These are phyloP conservation scores for Sisymbrium altissimum DNA, from an alignment of 345 rosid species.

Conservation along the genomic window DNA sequence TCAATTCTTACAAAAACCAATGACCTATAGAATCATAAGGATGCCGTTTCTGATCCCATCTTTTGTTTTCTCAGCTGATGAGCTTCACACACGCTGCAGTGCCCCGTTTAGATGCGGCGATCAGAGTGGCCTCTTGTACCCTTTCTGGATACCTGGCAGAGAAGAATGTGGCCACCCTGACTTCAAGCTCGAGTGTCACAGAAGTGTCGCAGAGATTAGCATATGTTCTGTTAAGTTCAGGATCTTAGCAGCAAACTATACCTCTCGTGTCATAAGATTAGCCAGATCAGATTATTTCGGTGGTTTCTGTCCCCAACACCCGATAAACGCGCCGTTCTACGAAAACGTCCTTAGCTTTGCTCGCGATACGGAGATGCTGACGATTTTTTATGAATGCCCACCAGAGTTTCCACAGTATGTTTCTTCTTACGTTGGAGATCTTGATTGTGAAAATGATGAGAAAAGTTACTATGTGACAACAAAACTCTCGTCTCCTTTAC, in stretches of 20 bases:
- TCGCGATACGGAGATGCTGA: background rate
- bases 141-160: conserved; percentile 28
- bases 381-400: conserved; percentile 31
- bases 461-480: conserved; percentile 7
- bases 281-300: background rate
- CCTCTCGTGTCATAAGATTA: background rate
- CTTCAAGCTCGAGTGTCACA: conserved; percentile 27
- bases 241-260: background rate
- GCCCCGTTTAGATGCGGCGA: background rate
- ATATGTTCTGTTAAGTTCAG: background rate
- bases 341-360: background rate
- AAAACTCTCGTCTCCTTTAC: background rate
- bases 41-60: conserved; percentile 5
- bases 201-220: background rate
- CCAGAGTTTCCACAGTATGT: rapidly evolving
- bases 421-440: background rate
- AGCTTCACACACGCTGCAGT: conserved; percentile 11
- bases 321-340: background rate
- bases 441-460: background rate
- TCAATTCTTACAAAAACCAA: background rate
- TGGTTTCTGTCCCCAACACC: conserved; percentile 17
- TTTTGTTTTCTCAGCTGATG: conserved; percentile 16
- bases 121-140: conserved; percentile 13
- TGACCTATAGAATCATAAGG: background rate
- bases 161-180: conserved; percentile 35